These are phyloP conservation scores for Quercus ilex DNA, from an alignment of 306 rosid genomes.

Conservation along the genomic window DNA sequence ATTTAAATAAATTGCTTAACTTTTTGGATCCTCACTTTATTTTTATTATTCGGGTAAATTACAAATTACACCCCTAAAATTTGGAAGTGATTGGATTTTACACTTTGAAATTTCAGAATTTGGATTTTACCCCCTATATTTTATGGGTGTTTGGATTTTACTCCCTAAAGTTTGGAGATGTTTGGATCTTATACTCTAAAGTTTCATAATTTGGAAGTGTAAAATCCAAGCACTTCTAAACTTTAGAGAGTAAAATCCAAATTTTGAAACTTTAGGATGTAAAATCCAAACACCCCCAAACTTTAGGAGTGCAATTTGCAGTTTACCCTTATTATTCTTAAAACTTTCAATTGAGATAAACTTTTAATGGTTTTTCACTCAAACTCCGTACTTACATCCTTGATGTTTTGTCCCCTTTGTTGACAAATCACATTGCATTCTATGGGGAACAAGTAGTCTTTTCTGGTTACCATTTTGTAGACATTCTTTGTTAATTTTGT, in stretches of 20 bases:
- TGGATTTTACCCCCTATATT: too few relatives aligned
- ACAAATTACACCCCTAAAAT: too few relatives aligned
- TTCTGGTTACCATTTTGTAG: neutral
- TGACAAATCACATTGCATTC: neutral
- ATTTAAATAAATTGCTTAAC: neutral
- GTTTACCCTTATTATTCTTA: neutral
- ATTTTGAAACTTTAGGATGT: too few relatives aligned
- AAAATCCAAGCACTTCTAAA: too few relatives aligned
- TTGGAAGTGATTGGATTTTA: rapidly evolving
- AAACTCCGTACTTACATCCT: neutral
- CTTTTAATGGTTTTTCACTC: neutral
- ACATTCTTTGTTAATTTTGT: neutral
- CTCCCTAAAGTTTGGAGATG: too few relatives aligned
- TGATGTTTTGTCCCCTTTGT: neutral
- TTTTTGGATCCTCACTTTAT: neutral
- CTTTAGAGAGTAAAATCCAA: too few relatives aligned
- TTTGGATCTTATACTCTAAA: too few relatives aligned
- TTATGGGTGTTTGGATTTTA: too few relatives aligned
- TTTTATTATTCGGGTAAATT: neutral
- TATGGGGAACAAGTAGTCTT: neutral
- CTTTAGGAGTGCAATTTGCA: too few relatives aligned
- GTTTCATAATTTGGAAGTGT: too few relatives aligned
- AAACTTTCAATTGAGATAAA: neutral
- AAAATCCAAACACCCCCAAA: too few relatives aligned
- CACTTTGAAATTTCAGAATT: too few relatives aligned